phyloP scores from a whole-genome alignment of 163 green algal species.

The Trebouxiophyceae sp. region DNA sequence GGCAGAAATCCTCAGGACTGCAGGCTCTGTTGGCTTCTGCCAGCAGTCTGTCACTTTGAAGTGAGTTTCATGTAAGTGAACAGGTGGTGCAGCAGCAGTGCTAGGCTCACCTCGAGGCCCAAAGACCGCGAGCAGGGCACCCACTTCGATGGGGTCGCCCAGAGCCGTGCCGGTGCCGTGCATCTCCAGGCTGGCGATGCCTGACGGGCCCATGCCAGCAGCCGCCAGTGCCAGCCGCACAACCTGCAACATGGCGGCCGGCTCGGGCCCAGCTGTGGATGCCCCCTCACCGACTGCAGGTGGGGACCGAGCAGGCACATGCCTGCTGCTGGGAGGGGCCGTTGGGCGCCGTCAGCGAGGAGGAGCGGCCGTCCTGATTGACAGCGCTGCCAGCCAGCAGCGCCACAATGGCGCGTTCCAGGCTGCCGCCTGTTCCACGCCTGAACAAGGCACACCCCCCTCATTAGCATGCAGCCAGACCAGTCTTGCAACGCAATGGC shows the following conservation, averaged over 20 bases:
- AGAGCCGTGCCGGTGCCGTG: slow-evolving; percentile 73
- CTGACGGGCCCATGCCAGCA: slow-evolving; percentile 10
- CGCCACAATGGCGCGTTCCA: slow-evolving; percentile 9
- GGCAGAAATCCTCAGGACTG: too few species aligned
- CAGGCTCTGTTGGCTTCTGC: too few species aligned
- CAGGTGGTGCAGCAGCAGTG: too few species aligned
- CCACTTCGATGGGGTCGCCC: slow-evolving; percentile 68
- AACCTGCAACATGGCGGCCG: not conserved
- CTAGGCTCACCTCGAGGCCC: not conserved
- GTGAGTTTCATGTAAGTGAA: too few species aligned
- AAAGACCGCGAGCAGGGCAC: not conserved
- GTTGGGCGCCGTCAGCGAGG: slow-evolving; percentile 65
- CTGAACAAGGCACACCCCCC: too few species aligned
- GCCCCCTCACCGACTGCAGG: too few species aligned
- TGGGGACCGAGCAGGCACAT: too few species aligned
- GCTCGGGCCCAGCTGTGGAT: too few species aligned
- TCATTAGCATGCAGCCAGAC: too few species aligned
- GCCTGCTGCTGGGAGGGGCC: slow-evolving; percentile 66
- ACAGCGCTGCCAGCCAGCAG: slow-evolving; percentile 42
- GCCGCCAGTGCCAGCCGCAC: slow-evolving; percentile 28
- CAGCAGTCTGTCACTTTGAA: too few species aligned
- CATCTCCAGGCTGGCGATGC: slow-evolving; percentile 47
- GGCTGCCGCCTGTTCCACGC: too few species aligned
- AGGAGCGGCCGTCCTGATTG: slow-evolving; percentile 73
- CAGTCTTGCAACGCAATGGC: too few species aligned